A percentile compares a stretch with the other conserved stretches of the same genome.
Evolutionary conservation across 2,329 filamentous ascomycete species (phyloP).

Genomic region (Nothomitra cinnamomea): DNA sequence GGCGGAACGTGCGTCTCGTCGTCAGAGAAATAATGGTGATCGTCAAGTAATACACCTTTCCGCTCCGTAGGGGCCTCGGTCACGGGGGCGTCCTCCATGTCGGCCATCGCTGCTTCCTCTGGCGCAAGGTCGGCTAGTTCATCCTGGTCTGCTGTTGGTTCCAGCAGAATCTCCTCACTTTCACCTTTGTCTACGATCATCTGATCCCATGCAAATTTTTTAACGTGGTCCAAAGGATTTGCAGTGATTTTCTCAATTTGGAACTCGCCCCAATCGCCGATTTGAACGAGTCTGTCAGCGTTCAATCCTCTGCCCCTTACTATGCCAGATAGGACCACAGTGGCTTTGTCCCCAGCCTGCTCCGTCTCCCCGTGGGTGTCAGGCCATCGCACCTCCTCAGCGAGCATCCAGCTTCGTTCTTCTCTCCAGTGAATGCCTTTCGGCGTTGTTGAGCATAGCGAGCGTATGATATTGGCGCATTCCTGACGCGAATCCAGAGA

Average conservation of each 20-base stretch:
- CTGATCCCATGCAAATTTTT: slow-evolving; percentile 36
- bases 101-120: slow-evolving; percentile 66
- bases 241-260: slow-evolving; percentile 80
- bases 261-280: slow-evolving; percentile 88
- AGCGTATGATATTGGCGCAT: slow-evolving; percentile 76
- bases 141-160: slow-evolving; percentile 64
- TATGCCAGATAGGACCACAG: slow-evolving; percentile 62
- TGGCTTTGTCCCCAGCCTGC: slow-evolving; percentile 22
- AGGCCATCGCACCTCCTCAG: slow-evolving; percentile 64
- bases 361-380: slow-evolving; percentile 33
- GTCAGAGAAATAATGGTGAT: slow-evolving; percentile 96
- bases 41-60: slow-evolving; percentile 84
- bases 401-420: slow-evolving; percentile 85
- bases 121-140: slow-evolving; percentile 71
- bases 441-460: slow-evolving; percentile 77
- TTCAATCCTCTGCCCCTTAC: slow-evolving; percentile 77
- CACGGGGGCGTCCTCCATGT: slow-evolving; percentile 37
- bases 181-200: slow-evolving; percentile 50
- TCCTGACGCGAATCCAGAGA: slow-evolving; percentile 80
- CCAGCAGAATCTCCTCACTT: slow-evolving; percentile 43
- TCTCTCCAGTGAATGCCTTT: slow-evolving; percentile 95
- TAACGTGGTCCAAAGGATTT: slow-evolving; percentile 25
- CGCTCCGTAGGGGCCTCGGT: slow-evolving; percentile 31
- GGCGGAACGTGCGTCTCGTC: slow-evolving; percentile 47
- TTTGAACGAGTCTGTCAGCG: slow-evolving; percentile 72